Base-by-base conservation (phyloP, 2,329 filamentous ascomycete species). In the Colletotrichum godetiae region DNA sequence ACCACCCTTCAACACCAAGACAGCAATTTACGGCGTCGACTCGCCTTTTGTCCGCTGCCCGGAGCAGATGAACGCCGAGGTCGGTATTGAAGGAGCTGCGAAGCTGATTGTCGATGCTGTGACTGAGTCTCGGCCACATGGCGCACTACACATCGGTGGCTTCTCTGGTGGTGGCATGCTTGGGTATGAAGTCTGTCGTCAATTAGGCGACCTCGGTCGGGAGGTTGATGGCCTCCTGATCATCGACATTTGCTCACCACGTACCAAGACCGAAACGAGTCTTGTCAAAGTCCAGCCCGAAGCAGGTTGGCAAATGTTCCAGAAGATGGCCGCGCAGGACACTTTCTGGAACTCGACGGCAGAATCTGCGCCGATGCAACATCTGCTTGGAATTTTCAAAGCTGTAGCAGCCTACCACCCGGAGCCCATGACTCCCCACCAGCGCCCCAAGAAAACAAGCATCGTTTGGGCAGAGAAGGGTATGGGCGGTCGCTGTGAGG, bases 81-180 rank as follows among this genome's bases (percentile, higher is more conserved):
- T 37, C 6, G 65, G 65, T 8, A 68, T 68, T 46, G 15, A 24
- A 5, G 65, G 65, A 5, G 24, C 46, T 10, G 57, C 65, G 10
- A 68, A 46, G 65, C 31, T 68, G 8, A 68, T 68, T 15, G 65
- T 61, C 5, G 57, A 68, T 13, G 57, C 65, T 2, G 5, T 68
- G 22, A 4, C 42, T 8, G 33, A 68, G 27, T 29, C 22, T 13
- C 64, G 27, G 15, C 64, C 64, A 2, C 57, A 33, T 5, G 46
- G 22, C 42, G 4, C 37, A 8, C 15, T 53, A 5, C 19, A n/a
- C 37, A 31, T 68, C 10, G 65, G 57, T 2, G 65, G 65, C 11
- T 68, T 68, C 46, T 68, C 65, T 15, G 65, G 65, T 22, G 65
- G 65, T 13, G 57, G 22, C 31, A 29, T 61, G 57, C 19, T 68